Percentiles rank a stretch among this genome's conserved stretches.
Conservation (phyloP, 306 rosid genomes). For the Quercus agrifolia region DNA sequence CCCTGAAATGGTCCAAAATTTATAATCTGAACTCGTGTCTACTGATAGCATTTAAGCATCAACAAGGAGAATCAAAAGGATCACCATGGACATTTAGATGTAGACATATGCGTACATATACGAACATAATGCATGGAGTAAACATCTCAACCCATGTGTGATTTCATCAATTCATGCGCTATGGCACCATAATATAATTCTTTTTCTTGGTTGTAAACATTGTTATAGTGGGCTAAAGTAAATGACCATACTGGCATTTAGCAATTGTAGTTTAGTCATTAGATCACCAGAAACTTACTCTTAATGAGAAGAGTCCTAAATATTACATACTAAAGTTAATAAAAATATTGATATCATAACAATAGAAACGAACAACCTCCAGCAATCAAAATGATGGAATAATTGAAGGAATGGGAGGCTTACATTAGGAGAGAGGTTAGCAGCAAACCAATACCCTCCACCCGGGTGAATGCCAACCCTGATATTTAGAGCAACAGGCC, state of each 20-base stretch:
- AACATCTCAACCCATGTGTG: not conserved
- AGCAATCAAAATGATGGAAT: not conserved
- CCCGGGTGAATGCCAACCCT: constrained; percentile 97
- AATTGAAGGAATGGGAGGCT: constrained; percentile 34
- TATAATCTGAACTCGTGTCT: no score
- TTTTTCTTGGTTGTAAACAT: not conserved
- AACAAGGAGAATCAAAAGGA: not conserved
- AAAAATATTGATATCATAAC: not conserved
- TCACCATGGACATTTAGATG: not conserved
- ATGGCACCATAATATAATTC: not conserved
- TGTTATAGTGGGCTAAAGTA: not conserved
- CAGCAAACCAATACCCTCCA: constrained; percentile 99
- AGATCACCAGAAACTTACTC: not conserved
- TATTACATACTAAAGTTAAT: not conserved
- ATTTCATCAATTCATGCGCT: not conserved
- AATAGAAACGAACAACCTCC: constrained; percentile 15
- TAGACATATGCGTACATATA: no score
- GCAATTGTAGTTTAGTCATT: not conserved
- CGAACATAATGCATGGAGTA: no score
- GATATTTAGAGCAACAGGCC: constrained; percentile 82
- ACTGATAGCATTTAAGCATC: not conserved
- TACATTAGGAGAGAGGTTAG: constrained; percentile 99
- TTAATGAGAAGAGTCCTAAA: not conserved
- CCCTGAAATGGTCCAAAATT: no score
- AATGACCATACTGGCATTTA: not conserved